Evolutionary conservation across 78 protist genomes (phyloP).

Genomic region (Isochrysis galbana): DNA sequence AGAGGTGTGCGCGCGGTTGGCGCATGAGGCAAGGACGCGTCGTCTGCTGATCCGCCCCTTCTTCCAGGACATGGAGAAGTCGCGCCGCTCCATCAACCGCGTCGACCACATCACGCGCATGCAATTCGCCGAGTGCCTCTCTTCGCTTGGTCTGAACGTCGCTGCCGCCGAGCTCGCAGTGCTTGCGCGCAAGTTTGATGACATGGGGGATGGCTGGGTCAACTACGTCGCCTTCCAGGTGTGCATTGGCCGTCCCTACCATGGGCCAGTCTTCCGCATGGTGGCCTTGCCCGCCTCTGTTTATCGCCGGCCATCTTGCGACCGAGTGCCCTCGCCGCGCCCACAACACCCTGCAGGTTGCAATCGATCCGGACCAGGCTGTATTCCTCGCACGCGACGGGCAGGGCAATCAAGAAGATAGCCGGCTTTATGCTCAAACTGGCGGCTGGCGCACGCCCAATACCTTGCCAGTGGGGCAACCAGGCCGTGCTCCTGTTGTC

Average conservation of each 20-base stretch:
- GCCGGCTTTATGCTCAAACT: too few species aligned
- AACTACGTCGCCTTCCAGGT: not conserved
- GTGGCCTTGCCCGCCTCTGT: too few species aligned
- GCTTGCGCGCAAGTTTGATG: not conserved
- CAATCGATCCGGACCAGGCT: too few species aligned
- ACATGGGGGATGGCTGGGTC: not conserved
- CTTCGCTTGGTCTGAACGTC: not conserved
- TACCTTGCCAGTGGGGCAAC: not conserved
- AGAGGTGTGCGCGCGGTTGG: not conserved
- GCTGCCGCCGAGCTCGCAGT: not conserved
- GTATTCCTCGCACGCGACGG: too few species aligned
- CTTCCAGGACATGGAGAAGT: not conserved
- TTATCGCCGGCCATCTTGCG: too few species aligned
- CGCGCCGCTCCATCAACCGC: not conserved
- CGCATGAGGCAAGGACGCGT: too few species aligned
- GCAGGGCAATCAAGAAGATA: too few species aligned
- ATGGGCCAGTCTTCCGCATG: too few species aligned
- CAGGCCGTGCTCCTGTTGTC: not conserved
- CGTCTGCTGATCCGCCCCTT: not conserved
- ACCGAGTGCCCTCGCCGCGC: too few species aligned
- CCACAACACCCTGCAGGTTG: too few species aligned
- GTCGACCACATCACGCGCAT: slow-evolving; percentile 10
- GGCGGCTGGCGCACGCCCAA: too few species aligned
- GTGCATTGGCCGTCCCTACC: too few species aligned
- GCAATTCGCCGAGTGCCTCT: not conserved